These are phyloP conservation scores for Cladophialophora exuberans DNA, from an alignment of 2,329 filamentous ascomycete species.

Conservation along the genomic window DNA sequence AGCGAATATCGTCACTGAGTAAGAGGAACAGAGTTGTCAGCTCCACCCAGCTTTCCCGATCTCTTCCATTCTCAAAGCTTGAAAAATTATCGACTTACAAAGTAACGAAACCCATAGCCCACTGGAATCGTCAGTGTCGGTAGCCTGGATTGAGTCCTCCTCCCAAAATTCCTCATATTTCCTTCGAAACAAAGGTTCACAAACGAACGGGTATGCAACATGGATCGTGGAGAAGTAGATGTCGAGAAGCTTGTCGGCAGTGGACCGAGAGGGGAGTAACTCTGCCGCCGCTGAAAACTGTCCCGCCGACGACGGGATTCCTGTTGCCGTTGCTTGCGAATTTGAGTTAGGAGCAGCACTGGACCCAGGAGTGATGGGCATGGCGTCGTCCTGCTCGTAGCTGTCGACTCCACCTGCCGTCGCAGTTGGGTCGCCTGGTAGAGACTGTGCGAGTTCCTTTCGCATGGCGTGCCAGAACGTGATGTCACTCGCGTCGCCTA, in stretches of 20 bases:
- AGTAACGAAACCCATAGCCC: conserved; percentile 33
- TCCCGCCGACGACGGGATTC: no score
- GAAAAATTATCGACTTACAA: conserved; percentile 22
- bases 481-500: conserved; percentile 46
- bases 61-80: background rate
- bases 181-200: conserved; percentile 30
- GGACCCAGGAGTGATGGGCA: background rate
- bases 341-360: no score
- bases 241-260: conserved; percentile 30
- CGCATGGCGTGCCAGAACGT: conserved; percentile 42
- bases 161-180: conserved; percentile 28
- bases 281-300: no score
- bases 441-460: conserved; percentile 35
- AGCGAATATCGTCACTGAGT: conserved; percentile 37
- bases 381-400: conserved; percentile 26
- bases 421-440: conserved; percentile 26
- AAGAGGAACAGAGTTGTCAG: background rate
- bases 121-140: no score
- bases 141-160: conserved; percentile 23
- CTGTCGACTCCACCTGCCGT: conserved; percentile 19
- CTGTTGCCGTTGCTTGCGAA: no score
- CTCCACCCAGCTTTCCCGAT: background rate
- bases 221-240: conserved; percentile 43
- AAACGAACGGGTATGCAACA: conserved; percentile 42
- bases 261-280: conserved; percentile 25